Evolutionary conservation across 371 early-diverging fungal species (phyloP), one percentile per base, ranked within the genome.

Genomic region (Lichtheimia ornata): DNA sequence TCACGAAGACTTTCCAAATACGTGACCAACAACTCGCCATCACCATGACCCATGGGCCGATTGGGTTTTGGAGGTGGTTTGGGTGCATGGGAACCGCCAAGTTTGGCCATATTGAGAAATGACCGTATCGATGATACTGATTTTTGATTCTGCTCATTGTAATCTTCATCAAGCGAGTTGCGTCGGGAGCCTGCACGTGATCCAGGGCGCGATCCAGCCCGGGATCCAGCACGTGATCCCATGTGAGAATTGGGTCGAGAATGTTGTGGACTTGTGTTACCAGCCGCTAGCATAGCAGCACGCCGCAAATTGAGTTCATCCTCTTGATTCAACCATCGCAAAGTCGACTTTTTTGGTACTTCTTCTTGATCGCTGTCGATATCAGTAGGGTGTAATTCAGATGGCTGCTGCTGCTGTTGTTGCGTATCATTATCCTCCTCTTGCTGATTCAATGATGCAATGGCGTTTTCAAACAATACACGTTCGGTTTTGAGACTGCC

Each of bases 1-100:
- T 81, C 82, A 5, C 78, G 71, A 14, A 86, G 66, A 50, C 83
- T 80, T 27, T 82, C 83, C 24, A 86, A 27, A 44, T 84, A 86
- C 1, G 75, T 77, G 58, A 84, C 63, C n/a, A 86, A 67, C 11
- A 86, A 53, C 24, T 84, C 79, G 0, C 83, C 73, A 58, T 82
- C 83, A 22, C 77, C 72, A 42, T 72, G 81, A 5, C 83, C 79
- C 1, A 81, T 76, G 40, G 82, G 72, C 58, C 82, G 83, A 18
- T 76, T 77, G 13, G 76, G 62, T 45, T 81, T 81, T 40, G 63
- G 57, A 0, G 78, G 76, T 22, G 72, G 69, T 67, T 67, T 67
- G 30, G 58, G 54, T 14, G 5, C 22, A 35, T 35, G 35, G 22
- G 57, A 27, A 5, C 43, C 41, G 35, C 41, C 52, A 4, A 51